Evolutionary conservation across 768 basidiomycete species (phyloP).

Genomic region (Trametes elegans): DNA sequence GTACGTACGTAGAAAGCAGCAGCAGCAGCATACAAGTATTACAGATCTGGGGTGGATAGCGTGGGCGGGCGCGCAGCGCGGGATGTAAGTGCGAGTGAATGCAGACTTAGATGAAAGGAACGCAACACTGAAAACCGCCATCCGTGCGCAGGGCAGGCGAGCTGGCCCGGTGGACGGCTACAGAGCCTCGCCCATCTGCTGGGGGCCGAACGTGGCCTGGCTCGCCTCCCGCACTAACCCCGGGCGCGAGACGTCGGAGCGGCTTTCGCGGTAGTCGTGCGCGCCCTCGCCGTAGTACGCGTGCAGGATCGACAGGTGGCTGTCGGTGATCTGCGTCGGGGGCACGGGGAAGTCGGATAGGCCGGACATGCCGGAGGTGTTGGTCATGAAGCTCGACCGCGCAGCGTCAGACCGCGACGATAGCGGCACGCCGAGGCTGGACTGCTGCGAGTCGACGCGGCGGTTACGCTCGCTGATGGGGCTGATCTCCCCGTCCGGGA

Average conservation of each 20-base stretch:
- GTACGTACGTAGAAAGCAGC: not conserved
- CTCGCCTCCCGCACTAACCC: conserved; percentile 25
- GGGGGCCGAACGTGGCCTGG: conserved; percentile 27
- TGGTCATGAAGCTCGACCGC: conserved; percentile 61
- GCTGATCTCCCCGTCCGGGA: conserved; percentile 12
- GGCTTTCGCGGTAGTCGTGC: conserved; percentile 12
- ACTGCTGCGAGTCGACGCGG: conserved; percentile 24
- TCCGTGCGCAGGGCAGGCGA: not conserved
- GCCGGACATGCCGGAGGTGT: conserved; percentile 60
- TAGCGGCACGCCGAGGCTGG: conserved; percentile 23
- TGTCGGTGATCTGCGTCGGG: conserved; percentile 37
- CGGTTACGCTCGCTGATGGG: not conserved
- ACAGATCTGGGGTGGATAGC: not conserved
- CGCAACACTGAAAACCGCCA: not conserved
- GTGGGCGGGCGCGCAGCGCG: not conserved
- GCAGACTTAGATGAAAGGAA: too few species aligned
- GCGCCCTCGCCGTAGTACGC: conserved; percentile 39
- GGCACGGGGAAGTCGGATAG: conserved; percentile 74
- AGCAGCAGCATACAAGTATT: not conserved
- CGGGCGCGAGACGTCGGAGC: conserved; percentile 7
- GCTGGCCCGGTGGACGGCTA: not conserved
- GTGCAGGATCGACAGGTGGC: conserved; percentile 42
- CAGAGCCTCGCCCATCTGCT: conserved; percentile 28
- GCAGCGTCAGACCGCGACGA: conserved; percentile 35
- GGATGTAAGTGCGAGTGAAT: too few species aligned